These are phyloP conservation scores for Rugonectria rugulosa DNA, from an alignment of 2,329 filamentous ascomycete species.

Conservation along the genomic window DNA sequence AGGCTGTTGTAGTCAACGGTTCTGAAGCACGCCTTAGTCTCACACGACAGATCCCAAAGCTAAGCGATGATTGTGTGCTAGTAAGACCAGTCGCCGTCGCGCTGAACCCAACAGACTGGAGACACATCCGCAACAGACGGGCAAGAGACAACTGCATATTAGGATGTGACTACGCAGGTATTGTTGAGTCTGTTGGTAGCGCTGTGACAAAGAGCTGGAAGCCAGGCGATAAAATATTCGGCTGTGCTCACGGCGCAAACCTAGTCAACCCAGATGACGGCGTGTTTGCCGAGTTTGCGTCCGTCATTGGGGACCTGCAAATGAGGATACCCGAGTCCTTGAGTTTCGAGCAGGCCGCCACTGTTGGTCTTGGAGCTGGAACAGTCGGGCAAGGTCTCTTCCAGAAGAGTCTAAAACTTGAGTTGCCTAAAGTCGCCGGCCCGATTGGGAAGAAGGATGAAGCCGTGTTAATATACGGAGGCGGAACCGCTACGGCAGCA, in stretches of 20 bases:
- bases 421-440: conserved; percentile 52
- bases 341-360: conserved; percentile 56
- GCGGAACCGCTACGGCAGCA: conserved; percentile 63
- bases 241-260: conserved; percentile 46
- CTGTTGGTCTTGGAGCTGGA: conserved; percentile 48
- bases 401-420: conserved; percentile 50
- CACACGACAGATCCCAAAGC: background rate
- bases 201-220: conserved; percentile 47
- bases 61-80: conserved; percentile 34
- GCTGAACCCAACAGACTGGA: conserved; percentile 46
- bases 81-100: conserved; percentile 43
- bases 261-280: conserved; percentile 49
- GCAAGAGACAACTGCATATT: conserved; percentile 29
- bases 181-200: conserved; percentile 54
- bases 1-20: background rate
- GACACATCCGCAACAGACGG: conserved; percentile 33
- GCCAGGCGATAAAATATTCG: conserved; percentile 57
- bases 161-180: conserved; percentile 56
- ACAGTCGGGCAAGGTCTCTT: conserved; percentile 55
- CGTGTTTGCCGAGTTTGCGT: conserved; percentile 50
- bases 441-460: conserved; percentile 40
- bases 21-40: background rate
- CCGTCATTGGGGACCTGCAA: conserved; percentile 49
- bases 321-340: conserved; percentile 54
- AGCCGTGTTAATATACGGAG: conserved; percentile 55